A percentile compares a stretch with the other conserved stretches of the same genome.
phyloP scores from a whole-genome alignment of 1,139 yeast genomes.

The Sugiyamaella pinicola region DNA sequence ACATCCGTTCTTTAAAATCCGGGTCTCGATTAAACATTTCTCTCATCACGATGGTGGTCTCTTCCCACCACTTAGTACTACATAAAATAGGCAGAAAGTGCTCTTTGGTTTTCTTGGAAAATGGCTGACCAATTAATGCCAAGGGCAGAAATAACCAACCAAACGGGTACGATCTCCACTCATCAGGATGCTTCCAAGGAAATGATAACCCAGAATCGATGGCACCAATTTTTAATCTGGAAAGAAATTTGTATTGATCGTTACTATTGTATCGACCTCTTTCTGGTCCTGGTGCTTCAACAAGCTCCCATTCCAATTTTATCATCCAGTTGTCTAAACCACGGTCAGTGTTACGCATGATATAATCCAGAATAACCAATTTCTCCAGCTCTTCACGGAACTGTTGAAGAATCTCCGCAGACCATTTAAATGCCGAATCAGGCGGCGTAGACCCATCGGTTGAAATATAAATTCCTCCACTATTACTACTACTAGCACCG shows the following conservation, averaged over 20 bases:
- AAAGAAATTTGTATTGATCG: constrained; percentile 42
- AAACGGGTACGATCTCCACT: constrained; percentile 78
- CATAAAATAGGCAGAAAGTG: constrained; percentile 64
- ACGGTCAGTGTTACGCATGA: constrained; percentile 75
- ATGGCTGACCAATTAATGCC: constrained; percentile 67
- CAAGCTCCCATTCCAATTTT: constrained; percentile 52
- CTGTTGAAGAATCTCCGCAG: constrained; percentile 50
- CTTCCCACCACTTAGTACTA: constrained; percentile 73
- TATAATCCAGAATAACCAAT: constrained; percentile 68
- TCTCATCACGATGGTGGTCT: constrained; percentile 52
- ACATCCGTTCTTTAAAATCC: constrained; percentile 67
- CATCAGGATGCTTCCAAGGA: constrained; percentile 85
- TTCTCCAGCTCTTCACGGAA: constrained; percentile 68
- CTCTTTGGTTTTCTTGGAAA: constrained; percentile 55
- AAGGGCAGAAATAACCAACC: constrained; percentile 77
- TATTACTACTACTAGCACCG: neutral
- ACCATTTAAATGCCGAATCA: constrained; percentile 53
- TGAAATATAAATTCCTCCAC: constrained; percentile 1
- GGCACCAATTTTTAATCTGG: constrained; percentile 63
- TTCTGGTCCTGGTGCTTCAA: constrained; percentile 22
- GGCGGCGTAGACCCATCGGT: constrained; percentile 10
- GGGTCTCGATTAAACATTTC: constrained; percentile 57
- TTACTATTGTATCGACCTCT: constrained; percentile 10
- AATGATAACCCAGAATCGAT: constrained; percentile 76
- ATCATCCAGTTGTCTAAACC: constrained; percentile 83